A percentile compares a stretch with the other conserved stretches of the same genome.
phyloP scores from a whole-genome alignment of 2,329 filamentous ascomycete species.

The Penicillium sp. region DNA sequence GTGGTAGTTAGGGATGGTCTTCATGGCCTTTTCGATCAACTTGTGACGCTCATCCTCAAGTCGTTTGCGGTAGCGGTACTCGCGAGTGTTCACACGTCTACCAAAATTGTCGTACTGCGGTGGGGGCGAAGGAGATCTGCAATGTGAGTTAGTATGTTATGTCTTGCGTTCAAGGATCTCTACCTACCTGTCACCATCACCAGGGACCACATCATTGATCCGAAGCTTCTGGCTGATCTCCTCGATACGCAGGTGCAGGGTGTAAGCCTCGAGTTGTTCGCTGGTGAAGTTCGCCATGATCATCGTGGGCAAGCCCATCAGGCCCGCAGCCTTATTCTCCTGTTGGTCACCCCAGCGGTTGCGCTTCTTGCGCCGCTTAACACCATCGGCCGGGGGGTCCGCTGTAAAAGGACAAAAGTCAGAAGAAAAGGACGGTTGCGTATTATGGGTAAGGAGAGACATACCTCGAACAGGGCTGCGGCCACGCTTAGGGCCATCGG shows the following conservation, averaged over 20 bases:
- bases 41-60: conserved; percentile 99
- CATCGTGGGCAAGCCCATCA: conserved; percentile 95
- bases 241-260: conserved; percentile 91
- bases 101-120: conserved; percentile 99
- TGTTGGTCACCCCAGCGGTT: conserved; percentile 97
- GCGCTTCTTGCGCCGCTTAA: conserved; percentile 90
- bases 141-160: conserved; percentile 14
- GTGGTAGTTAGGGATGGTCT: conserved; percentile 98
- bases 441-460: conserved; percentile 26
- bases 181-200: conserved; percentile 86
- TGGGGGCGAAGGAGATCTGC: conserved; percentile 86
- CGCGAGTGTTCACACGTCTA: conserved; percentile 97
- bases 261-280: conserved; percentile 96
- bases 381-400: conserved; percentile 62
- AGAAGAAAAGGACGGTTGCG: conserved; percentile 17
- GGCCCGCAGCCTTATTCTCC: conserved; percentile 95
- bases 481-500: conserved; percentile 68
- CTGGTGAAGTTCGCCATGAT: conserved; percentile 98
- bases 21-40: conserved; percentile 98
- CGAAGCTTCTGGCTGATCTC: conserved; percentile 99
- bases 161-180: not conserved
- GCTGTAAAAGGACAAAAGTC: conserved; percentile 26
- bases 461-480: conserved; percentile 80
- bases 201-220: conserved; percentile 97
- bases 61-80: conserved; percentile 96